Percentiles rank a stretch among this genome's conserved stretches.
phyloP scores from a whole-genome alignment of 2,329 filamentous ascomycete genomes.

The Lecanoromycetidae sp. region DNA sequence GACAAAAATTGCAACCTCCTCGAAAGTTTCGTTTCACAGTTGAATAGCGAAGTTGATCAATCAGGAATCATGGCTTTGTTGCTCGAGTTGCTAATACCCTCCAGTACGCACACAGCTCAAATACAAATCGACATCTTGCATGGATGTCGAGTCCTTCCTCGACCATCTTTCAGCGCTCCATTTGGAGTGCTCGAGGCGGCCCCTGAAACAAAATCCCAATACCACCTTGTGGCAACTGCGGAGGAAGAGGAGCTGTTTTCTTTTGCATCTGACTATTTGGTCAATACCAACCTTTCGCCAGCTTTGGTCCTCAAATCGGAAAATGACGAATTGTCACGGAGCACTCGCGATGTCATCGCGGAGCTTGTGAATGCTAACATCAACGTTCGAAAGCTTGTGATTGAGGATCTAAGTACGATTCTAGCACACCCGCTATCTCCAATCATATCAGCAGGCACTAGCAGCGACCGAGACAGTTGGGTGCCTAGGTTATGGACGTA shows the following conservation, averaged over 20 bases:
- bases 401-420: not conserved
- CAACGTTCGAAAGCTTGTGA: slow-evolving; percentile 7
- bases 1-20: not conserved
- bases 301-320: not conserved
- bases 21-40: not conserved
- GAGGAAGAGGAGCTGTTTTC: slow-evolving; percentile 6
- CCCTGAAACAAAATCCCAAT: not conserved
- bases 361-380: not conserved
- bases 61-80: not conserved
- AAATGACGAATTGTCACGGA: not conserved
- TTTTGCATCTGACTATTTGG: slow-evolving; percentile 1
- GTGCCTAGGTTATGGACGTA: slow-evolving; percentile 8
- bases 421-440: not conserved
- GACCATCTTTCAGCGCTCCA: slow-evolving; percentile 2
- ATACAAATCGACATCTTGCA: not conserved
- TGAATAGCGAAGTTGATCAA: not conserved
- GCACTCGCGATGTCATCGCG: not conserved
- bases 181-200: slow-evolving; percentile 1
- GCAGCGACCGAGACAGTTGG: not conserved
- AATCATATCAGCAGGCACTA: not conserved
- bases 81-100: not conserved
- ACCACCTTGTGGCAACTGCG: not conserved
- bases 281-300: not conserved
- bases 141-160: slow-evolving; percentile 11
- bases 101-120: not conserved